phyloP scores from a whole-genome alignment of 169 alveolate species.

The Perkinsus chesapeaki region DNA sequence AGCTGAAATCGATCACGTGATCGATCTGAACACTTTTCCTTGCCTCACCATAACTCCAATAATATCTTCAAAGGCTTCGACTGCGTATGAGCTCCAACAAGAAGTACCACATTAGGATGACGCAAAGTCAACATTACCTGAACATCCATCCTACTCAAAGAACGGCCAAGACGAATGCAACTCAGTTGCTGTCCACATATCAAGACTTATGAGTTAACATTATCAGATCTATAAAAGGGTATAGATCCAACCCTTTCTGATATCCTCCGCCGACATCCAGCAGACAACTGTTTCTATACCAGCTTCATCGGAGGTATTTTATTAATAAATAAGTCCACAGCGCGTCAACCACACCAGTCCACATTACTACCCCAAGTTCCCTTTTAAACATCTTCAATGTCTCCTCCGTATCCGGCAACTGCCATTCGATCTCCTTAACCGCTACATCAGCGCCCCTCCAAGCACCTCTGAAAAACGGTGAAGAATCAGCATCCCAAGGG shows the following conservation, averaged over 20 bases:
- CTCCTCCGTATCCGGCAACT: not conserved
- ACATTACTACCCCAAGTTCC: not conserved
- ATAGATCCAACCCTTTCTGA: no score
- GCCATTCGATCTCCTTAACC: not conserved
- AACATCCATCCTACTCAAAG: not conserved
- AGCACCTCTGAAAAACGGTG: not conserved
- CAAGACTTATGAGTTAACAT: no score
- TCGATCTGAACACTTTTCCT: not conserved
- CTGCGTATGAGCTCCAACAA: not conserved
- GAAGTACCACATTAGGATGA: not conserved
- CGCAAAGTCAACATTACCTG: not conserved
- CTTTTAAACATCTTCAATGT: not conserved
- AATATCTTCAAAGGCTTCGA: not conserved
- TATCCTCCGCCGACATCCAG: no score
- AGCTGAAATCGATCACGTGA: slow-evolving; percentile 10
- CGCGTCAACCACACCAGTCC: not conserved
- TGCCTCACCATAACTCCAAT: not conserved
- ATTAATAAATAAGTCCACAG: not conserved
- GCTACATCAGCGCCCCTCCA: not conserved
- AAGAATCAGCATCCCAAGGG: no score
- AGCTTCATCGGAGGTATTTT: not conserved
- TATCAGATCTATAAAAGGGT: no score
- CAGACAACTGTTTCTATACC: not conserved
- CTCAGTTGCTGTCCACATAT: not conserved
- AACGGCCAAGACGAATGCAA: not conserved